Evolutionary conservation across 2,329 filamentous ascomycete genomes (phyloP).

Genomic region (Aspergillus sergii): DNA sequence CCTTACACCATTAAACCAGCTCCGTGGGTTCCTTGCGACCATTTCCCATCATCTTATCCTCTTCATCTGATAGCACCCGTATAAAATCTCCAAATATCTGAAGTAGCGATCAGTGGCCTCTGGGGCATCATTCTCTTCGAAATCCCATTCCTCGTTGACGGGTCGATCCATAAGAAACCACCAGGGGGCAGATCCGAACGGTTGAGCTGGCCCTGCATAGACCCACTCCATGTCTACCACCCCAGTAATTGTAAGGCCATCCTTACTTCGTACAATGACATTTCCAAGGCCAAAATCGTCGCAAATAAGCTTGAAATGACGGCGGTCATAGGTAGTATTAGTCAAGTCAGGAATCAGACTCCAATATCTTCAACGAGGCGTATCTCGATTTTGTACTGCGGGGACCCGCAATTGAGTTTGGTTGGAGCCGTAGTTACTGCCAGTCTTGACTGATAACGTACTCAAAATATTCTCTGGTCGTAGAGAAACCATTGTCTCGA

Average conservation of each 20-base stretch:
- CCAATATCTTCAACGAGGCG: slow-evolving; percentile 1
- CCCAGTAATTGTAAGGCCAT: background rate
- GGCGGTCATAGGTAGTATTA: background rate
- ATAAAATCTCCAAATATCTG: background rate
- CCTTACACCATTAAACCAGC: background rate
- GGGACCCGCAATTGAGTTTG: slow-evolving; percentile 9
- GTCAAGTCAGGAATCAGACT: slow-evolving; percentile 1
- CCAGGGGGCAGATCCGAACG: background rate
- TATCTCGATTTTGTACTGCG: slow-evolving; percentile 5
- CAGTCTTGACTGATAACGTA: slow-evolving; percentile 7
- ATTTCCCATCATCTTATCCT: background rate
- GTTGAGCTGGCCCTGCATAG: background rate
- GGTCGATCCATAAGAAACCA: background rate
- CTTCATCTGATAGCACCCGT: background rate
- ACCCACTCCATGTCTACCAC: background rate
- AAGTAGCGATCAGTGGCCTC: background rate
- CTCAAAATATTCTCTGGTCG: slow-evolving; percentile 11
- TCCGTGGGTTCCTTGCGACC: background rate
- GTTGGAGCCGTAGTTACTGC: slow-evolving; percentile 4
- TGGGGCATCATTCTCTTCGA: background rate
- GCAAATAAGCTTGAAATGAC: slow-evolving; percentile 13
- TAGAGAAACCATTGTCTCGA: slow-evolving; percentile 1
- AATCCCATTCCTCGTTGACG: background rate
- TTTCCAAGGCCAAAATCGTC: background rate
- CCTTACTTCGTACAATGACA: background rate